Base-by-base conservation (phyloP, 192 early-diverging fungal genomes). In the Jimgerdemannia lactiflua region DNA sequence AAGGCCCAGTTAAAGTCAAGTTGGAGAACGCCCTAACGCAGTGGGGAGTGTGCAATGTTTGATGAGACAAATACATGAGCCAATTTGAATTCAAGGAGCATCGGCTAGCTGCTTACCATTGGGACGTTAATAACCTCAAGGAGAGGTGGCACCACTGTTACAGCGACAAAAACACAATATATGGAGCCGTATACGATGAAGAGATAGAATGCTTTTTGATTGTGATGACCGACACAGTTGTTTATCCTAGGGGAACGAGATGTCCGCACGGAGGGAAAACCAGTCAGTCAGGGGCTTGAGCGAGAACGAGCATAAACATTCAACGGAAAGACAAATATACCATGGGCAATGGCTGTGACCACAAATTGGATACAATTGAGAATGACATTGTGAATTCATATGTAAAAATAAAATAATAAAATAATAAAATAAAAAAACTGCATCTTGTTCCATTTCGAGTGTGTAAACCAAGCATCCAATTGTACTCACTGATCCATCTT, bases 201-300 rank as follows among this genome's bases (percentile, higher is more conserved):
- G 0, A 86, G 71, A 65, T 83, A 85, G 74, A 88, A 88, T 8
- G 73, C 77, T 42, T 88, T 88, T 63, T 86, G 83, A 64, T 82
- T 82, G 11, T 71, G 41, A 67, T 67, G 75, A 29, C 81, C 81
- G 4, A 82, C 78, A 42, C 81, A 82, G 67, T 82, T 82, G 54
- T 82, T 82, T 1, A 82, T 41, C 78, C 76, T 77, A n/a, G 17
- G 39, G 20, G 42, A 42, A 17, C 54, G 43, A 10, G 10, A 8
- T 1, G 10, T 75, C 42, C 67, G 11, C 14, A 59, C 14, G 49
- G 14, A 14, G 14, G 6, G 14, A 59, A 14, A 59, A 6, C 14
- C 14, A 2, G 14, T 59, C 49, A 59, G 49, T 75, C 67, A 49
- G 7, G 17, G 19, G 39, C 6, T 70, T 75, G 10, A 17, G 3